These are phyloP conservation scores for Iberis amara DNA, from an alignment of 441 rosid genomes.

Conservation along the genomic window DNA sequence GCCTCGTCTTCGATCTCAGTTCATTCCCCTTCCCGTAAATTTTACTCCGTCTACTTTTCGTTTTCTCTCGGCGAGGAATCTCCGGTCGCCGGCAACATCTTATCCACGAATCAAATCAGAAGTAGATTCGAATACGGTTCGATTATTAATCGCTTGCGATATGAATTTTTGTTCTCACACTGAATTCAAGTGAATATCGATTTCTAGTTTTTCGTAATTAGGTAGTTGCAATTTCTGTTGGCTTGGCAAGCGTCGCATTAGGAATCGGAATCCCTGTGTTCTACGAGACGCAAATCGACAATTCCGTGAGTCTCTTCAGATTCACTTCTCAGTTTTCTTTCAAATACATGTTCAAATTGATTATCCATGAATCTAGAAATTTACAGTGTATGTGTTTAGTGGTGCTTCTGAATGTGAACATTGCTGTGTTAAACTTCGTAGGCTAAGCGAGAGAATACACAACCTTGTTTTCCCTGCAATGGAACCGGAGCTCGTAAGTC, in stretches of 20 bases:
- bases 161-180: too few relatives aligned
- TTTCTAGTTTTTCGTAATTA: conserved; percentile 21
- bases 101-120: conserved; percentile 71
- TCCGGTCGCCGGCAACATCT: conserved; percentile 35
- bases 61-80: conserved; percentile 31
- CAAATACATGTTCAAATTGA: neutral
- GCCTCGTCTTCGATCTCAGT: conserved; percentile 54
- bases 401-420: neutral
- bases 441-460: conserved; percentile 87
- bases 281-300: conserved; percentile 84
- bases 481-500: conserved; percentile 96
- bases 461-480: conserved; percentile 87
- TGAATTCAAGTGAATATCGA: neutral
- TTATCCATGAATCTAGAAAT: neutral
- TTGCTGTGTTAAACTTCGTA: conserved; percentile 23
- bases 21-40: conserved; percentile 46
- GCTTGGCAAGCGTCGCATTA: conserved; percentile 67
- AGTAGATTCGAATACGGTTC: conserved; percentile 80
- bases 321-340: neutral
- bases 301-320: conserved; percentile 48
- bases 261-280: conserved; percentile 86
- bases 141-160: neutral
- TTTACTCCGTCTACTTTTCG: conserved; percentile 17
- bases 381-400: neutral
- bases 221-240: conserved; percentile 86